Evolutionary conservation across 1,284 basidiomycete genomes (phyloP), one percentile per base, ranked within the genome.

Genomic region (Austropuccinia psidii): DNA sequence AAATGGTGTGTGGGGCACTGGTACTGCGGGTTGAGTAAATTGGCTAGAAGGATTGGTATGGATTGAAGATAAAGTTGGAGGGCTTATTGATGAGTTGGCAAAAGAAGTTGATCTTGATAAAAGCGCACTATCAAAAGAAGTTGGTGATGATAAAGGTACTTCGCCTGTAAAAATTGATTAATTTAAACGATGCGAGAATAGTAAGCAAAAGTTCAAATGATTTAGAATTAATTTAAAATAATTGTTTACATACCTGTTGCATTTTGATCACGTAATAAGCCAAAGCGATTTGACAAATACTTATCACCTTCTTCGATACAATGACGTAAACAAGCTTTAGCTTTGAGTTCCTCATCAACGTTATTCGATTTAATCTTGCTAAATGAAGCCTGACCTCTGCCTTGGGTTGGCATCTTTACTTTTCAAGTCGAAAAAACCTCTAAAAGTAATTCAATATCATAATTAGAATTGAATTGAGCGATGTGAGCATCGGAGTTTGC

Each of bases 231-330:
- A 24, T 45, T 49, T 49, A 21, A n/a, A n/a, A n/a, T n/a, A n/a
- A n/a, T n/a, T n/a, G n/a, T n/a, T n/a, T n/a, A n/a, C 8, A 3
- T 19, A 39, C 24, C 7, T 7, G 43, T 29, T 11, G 60, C 24
- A 24, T 41, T 58, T 55, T 35, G 39, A 47, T 70, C 54, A 35
- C 68, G 39, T 21, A 70, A 41, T 31, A 50, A 31, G 33, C 68
- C 55, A 47, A 70, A 70, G 45, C 68, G 68, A 61, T 70, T 70
- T 4, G 68, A 43, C 21, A 61, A 21, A 50, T 70, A 61, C 13
- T 60, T 58, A 24, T 47, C 45, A 17, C 55, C 68, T 37, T 73
- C 58, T 62, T 73, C n/a, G 37, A 52, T 54, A 29, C 64, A 73
- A 62, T 64, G 58, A 21, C 64, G 27, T 11, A 73, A 50, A 11